Evolutionary conservation across 2,329 filamentous ascomycete genomes (phyloP), one percentile per base, ranked within the genome.

Genomic region (Penicillium sp.): DNA sequence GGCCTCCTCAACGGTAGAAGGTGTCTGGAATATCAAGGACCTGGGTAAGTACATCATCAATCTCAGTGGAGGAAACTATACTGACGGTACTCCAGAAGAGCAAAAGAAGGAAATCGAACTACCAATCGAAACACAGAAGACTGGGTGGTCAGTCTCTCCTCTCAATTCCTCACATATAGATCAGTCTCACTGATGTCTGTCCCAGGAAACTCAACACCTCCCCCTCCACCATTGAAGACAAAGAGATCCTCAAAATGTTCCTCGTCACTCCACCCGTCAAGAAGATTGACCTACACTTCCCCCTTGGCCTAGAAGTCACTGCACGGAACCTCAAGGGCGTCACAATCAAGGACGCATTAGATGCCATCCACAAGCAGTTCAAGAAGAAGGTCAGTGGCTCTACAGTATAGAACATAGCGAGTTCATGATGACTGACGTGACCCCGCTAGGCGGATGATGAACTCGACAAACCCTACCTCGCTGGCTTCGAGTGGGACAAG

Each of bases 401-500:
- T 34, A 19, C 5, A 9, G 6, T n/a, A 5, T n/a, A 44, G 21
- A 39, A 8, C 33, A 21, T 31, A 34, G 19, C 31, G 19, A 34
- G 19, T 43, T 5, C 21, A 53, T 40, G 33, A 46, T 52, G 27
- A 21, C 41, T 56, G 49, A 56, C 54, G 27, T 27, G n/a, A 34
- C 41, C 21, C 41, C 34, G 41, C 41, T 68, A 96, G 92, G 84
- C 88, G 60, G 93, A 97, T 70, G 93, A 97, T 74, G 93, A 97
- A 76, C 82, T 97, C 60, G 90, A 93, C 55, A 82, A 84, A 65
- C 91, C 92, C 63, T 91, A 92, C 82, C 87, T 97, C 66, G 88
- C 88, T 70, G 93, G 93, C 65, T 97, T 97, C 80, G 92, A 96
- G 82, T 97, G 92, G 92, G 90, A 96, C 78, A 90, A 89, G 75